A percentile compares a stretch with the other conserved stretches of the same genome.
Evolutionary conservation across 2,329 filamentous ascomycete species (phyloP).

Genomic region (Knoxdaviesia proteae): DNA sequence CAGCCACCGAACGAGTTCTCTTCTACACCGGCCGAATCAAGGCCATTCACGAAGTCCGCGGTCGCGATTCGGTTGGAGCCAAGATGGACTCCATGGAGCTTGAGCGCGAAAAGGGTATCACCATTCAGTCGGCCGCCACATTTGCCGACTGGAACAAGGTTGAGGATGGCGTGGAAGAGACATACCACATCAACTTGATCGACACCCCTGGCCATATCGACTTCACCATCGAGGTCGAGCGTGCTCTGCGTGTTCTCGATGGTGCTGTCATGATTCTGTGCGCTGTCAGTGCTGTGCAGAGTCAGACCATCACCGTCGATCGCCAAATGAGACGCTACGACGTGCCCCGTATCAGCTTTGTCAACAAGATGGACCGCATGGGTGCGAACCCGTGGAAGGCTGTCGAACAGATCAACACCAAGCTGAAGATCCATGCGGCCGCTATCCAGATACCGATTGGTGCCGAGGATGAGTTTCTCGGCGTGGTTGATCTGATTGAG

Average conservation of each 20-base stretch:
- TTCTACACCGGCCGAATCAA: slow-evolving; percentile 98
- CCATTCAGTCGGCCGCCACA: slow-evolving; percentile 92
- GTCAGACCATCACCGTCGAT: slow-evolving; percentile 94
- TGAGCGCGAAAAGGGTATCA: slow-evolving; percentile 82
- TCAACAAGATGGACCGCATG: slow-evolving; percentile 99
- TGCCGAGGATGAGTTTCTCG: slow-evolving; percentile 73
- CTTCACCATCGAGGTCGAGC: slow-evolving; percentile 96
- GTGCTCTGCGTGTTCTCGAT: slow-evolving; percentile 82
- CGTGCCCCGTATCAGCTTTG: slow-evolving; percentile 81
- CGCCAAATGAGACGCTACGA: slow-evolving; percentile 98
- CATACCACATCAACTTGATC: slow-evolving; percentile 95
- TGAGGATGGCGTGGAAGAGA: slow-evolving; percentile 65
- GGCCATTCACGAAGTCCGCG: slow-evolving; percentile 88
- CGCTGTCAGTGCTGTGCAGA: slow-evolving; percentile 90
- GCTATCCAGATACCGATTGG: slow-evolving; percentile 92
- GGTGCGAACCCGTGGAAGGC: slow-evolving; percentile 96
- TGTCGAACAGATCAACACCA: slow-evolving; percentile 91
- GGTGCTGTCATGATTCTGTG: slow-evolving; percentile 97
- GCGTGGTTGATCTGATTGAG: slow-evolving; percentile 76
- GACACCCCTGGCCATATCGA: slow-evolving; percentile 98
- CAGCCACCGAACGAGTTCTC: slow-evolving; percentile 83
- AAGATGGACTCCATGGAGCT: slow-evolving; percentile 99
- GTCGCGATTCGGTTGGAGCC: slow-evolving; percentile 82
- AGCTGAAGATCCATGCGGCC: slow-evolving; percentile 80
- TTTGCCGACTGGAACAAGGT: slow-evolving; percentile 94